Base-by-base conservation (phyloP, 257 asterid species). In the Petrea volubilis region DNA sequence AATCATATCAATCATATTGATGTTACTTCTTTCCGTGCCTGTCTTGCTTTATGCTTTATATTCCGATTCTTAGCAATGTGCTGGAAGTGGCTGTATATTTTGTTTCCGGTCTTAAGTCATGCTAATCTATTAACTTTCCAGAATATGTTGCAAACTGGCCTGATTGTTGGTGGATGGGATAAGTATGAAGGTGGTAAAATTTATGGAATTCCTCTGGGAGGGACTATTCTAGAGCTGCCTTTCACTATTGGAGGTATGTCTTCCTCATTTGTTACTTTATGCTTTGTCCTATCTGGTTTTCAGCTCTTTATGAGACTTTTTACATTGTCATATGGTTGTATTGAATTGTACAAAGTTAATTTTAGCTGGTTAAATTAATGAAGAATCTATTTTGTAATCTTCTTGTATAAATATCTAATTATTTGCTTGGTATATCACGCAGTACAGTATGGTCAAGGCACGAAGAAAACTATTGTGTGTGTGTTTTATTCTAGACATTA, bases 101-200 rank as follows among this genome's bases (percentile, higher is more conserved):
- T 60, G 43, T 64, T 55, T 29, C 50, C 33, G 25, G 11, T 50
- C 49, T 33, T 24, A n/a, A 53, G 9, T 12, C 41, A 28, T 53
- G 44, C 44, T 23, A 44, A 34, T 53, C 44, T 59, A 43, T 65
- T 63, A 40, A 71, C 71, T 67, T 73, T 60, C 63, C 86, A 95
- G 99, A 84, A 84, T 73, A 85, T 81, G 93, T 83, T 95, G 69
- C 98, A 92, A 90, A 93, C 99, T 65, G 98, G 99, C 50, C 77
- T 95, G 72, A 95, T 95, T 66, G 90, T 95, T 68, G 98, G 99
- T 68, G 99, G 99, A 49, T 95, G 99, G 99, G 99, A 95, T 77
- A 95, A 91, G 76, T 88, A 95, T 34, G 95, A 92, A 79, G 99
- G 98, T 50, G 99, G 98, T 25, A 95, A 95, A 84, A 95, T 92